phyloP scores from a whole-genome alignment of 768 basidiomycete species.

The Suillus plorans region DNA sequence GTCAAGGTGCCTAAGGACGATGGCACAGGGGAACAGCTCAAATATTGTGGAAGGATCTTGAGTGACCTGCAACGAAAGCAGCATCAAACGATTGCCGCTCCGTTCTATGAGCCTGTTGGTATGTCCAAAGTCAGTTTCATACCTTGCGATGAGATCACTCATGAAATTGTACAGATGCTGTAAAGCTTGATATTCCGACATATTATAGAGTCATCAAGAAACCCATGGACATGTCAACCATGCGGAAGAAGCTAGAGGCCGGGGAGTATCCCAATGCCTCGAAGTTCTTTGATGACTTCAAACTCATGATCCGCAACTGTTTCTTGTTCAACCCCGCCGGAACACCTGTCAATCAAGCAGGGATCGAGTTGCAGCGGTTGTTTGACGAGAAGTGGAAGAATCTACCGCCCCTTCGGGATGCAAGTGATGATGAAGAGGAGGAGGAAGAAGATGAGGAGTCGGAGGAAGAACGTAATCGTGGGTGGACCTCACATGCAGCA shows the following conservation, averaged over 20 bases:
- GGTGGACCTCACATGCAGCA: background rate
- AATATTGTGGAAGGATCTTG: constrained; percentile 76
- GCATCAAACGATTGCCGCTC: constrained; percentile 66
- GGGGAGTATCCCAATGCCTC: constrained; percentile 74
- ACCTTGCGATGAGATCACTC: too few relatives aligned
- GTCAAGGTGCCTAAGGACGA: constrained; percentile 60
- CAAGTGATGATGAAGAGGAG: constrained; percentile 60
- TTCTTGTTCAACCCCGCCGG: constrained; percentile 88
- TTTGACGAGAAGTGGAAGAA: constrained; percentile 93
- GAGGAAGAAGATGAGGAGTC: constrained; percentile 63
- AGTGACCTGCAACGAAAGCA: constrained; percentile 78
- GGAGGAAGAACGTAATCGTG: constrained; percentile 70
- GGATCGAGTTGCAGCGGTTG: constrained; percentile 76
- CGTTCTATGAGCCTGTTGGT: constrained; percentile 96
- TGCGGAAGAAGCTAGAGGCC: constrained; percentile 80
- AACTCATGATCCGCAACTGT: constrained; percentile 93
- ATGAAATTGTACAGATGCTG: constrained; percentile 54
- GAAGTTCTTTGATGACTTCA: constrained; percentile 89
- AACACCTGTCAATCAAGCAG: constrained; percentile 84
- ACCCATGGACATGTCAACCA: constrained; percentile 94
- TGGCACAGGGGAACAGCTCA: constrained; percentile 78
- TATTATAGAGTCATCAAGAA: constrained; percentile 89
- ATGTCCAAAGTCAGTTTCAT: constrained; percentile 33
- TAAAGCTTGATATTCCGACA: constrained; percentile 73
- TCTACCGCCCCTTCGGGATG: constrained; percentile 61